A percentile compares a stretch with the other conserved stretches of the same genome.
phyloP scores from a whole-genome alignment of 2,329 filamentous ascomycete genomes.

The Epicoccum nigrum region DNA sequence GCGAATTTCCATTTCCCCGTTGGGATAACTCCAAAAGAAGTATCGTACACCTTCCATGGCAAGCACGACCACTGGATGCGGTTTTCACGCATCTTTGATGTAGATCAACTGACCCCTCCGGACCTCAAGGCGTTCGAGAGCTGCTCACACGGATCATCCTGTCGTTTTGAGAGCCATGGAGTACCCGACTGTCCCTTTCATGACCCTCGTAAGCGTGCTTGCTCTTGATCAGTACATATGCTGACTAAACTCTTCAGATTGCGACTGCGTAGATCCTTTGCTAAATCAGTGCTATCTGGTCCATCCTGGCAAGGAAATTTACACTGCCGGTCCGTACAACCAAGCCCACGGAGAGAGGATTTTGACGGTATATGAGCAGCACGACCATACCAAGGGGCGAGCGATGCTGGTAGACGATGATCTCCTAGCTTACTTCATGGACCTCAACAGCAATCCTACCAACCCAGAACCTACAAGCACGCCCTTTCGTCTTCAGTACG shows the following conservation, averaged over 20 bases:
- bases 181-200: constrained; percentile 33
- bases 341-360: constrained; percentile 27
- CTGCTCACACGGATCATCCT: constrained; percentile 18
- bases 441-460: not conserved
- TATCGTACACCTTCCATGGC: constrained; percentile 9
- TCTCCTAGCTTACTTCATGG: constrained; percentile 21
- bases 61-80: constrained; percentile 31
- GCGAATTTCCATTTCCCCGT: not conserved
- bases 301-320: constrained; percentile 18
- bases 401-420: constrained; percentile 35
- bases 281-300: constrained; percentile 27
- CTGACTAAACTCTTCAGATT: constrained; percentile 12
- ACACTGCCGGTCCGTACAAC: constrained; percentile 30
- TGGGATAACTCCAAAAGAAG: rapidly evolving
- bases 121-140: not conserved
- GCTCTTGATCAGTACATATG: not conserved
- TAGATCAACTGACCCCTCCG: constrained; percentile 26
- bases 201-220: constrained; percentile 18
- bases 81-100: constrained; percentile 16
- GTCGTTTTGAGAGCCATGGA: constrained; percentile 21
- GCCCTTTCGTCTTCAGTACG: constrained; percentile 19
- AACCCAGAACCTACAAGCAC: not conserved
- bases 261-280: constrained; percentile 27
- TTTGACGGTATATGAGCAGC: constrained; percentile 21
- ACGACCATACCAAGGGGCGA: constrained; percentile 22